Base-by-base conservation (phyloP, 164 flowering plant genomes). In the Tinospora cordifolia region DNA sequence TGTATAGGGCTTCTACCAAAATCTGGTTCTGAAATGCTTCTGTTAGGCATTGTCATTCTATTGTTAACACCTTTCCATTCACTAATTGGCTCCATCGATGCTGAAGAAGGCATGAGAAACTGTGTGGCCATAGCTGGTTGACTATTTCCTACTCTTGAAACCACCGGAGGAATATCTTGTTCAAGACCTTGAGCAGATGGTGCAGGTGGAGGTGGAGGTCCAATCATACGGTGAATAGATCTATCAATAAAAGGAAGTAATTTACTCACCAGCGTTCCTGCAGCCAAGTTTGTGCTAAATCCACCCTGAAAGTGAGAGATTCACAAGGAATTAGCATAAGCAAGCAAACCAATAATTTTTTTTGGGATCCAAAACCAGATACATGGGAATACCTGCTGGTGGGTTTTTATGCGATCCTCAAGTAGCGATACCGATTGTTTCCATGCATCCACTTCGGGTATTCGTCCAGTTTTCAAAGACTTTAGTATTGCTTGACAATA, bases 1-100 rank as follows among this genome's bases (percentile, higher is more conserved):
- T 90, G 88, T 80, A 81, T 83, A 15, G 90, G 90, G 67, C 75
- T 86, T 83, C 91, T 82, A 69, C 95, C 90, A 78, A 95, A 82
- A 71, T 90, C 89, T 58, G 99, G 99, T 83, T 95, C 99, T 22
- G 99, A 95, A 79, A 84, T 83, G 85, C 99, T 94, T 79, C 98
- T 84, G 73, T 82, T 86, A 66, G 79, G 85, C 81, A 76, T 78
- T 62, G 81, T 69, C 86, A 70, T 80, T 79, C 75, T 81, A 75
- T 69, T 83, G 51, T 75, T 75, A 75, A 80, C 89, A 70, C 80
- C 84, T 11, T 82, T 65, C 96, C 88, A 84, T 49, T 83, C 88
- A 79, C 79, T 88, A 62, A 89, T 82, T 25, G 88, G 92, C 72
- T 93, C 98, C 93, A 84, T 85, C 15, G 96, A 88, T 70, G 86